Evolutionary conservation across 257 asterid species (phyloP).

Genomic region (Solanum tarijense): DNA sequence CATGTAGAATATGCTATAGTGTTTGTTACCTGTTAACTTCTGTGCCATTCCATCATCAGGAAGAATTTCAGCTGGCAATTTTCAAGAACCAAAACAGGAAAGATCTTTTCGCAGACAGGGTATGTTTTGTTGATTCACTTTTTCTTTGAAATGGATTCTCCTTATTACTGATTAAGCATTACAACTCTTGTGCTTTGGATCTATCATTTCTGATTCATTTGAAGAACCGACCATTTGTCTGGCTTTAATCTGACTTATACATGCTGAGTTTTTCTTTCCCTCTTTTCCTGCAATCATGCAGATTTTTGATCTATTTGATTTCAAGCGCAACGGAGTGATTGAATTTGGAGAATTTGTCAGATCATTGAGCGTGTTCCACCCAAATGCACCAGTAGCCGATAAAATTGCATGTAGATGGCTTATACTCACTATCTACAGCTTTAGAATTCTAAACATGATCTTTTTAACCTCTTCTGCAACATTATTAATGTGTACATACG

Average conservation of each 20-base stretch:
- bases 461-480: background rate
- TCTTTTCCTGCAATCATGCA: constrained; percentile 7
- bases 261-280: background rate
- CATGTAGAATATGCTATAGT: background rate
- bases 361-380: constrained; percentile 76
- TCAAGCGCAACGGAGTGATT: constrained; percentile 66
- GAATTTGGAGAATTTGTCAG: constrained; percentile 89
- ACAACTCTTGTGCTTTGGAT: background rate
- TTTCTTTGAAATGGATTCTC: background rate
- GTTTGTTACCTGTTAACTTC: background rate
- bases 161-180: background rate
- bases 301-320: constrained; percentile 74
- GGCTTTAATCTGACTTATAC: background rate
- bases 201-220: background rate
- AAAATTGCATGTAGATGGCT: constrained; percentile 47
- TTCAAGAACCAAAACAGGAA: constrained; percentile 60
- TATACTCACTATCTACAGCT: background rate
- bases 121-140: constrained; percentile 9
- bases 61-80: constrained; percentile 90
- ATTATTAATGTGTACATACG: background rate
- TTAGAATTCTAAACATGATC: background rate
- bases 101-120: constrained; percentile 85
- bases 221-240: background rate
- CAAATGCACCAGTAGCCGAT: constrained; percentile 48
- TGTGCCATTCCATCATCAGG: constrained; percentile 36